phyloP scores from a whole-genome alignment of 164 flowering plant genomes.

The Liriodendron chinense region DNA sequence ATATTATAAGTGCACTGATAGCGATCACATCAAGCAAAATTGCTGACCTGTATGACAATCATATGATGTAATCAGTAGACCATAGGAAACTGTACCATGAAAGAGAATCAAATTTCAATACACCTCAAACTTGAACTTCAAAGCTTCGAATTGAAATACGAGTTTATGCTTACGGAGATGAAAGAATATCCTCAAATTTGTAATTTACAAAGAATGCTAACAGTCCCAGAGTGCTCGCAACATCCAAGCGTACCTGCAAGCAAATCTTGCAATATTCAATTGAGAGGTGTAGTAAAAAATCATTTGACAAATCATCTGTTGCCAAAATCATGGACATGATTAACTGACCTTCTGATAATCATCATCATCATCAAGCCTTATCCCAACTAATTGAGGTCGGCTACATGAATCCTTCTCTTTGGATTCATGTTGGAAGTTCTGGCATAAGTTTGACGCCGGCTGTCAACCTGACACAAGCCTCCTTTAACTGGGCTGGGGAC shows the following conservation, averaged over 20 bases:
- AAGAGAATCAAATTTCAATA: neutral
- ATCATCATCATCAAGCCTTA: too few relatives aligned
- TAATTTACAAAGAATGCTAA: slow-evolving; percentile 83
- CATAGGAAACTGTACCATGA: neutral
- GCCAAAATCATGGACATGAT: neutral
- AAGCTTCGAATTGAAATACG: neutral
- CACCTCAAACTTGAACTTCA: neutral
- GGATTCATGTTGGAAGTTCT: too few relatives aligned
- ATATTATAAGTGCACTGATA: slow-evolving; percentile 68
- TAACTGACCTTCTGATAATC: neutral
- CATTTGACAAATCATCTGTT: neutral
- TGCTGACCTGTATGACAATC: slow-evolving; percentile 63
- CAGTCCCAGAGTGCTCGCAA: slow-evolving; percentile 79
- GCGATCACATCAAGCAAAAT: slow-evolving; percentile 81
- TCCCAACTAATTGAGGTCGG: too few relatives aligned
- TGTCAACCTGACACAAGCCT: too few relatives aligned
- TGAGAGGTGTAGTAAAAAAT: neutral
- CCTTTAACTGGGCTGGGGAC: too few relatives aligned
- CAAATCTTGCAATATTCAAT: slow-evolving; percentile 11
- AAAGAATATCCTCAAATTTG: slow-evolving; percentile 77
- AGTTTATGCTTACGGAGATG: slow-evolving; percentile 74
- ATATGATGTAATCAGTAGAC: slow-evolving; percentile 5
- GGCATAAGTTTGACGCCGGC: too few relatives aligned
- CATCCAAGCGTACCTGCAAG: slow-evolving; percentile 84
- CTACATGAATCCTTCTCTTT: too few relatives aligned